These are phyloP conservation scores for Paecilomyces sp. DNA, from an alignment of 2,329 filamentous ascomycete species.

Conservation along the genomic window DNA sequence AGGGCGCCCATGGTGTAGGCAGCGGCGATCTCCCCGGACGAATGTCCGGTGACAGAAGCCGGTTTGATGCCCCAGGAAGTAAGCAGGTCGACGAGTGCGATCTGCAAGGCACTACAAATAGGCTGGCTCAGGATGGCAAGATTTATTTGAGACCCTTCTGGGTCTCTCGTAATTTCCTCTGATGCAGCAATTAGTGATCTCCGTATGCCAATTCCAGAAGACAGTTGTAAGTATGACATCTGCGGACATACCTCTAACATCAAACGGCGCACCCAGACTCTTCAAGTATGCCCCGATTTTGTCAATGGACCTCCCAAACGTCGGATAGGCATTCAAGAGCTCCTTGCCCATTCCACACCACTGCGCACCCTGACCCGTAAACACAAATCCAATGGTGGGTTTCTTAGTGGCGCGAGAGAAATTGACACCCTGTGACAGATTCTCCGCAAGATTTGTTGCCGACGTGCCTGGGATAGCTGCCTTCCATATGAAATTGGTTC, in stretches of 20 bases:
- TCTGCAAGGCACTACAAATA: conserved; percentile 13
- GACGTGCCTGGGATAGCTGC: neutral
- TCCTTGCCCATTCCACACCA: conserved; percentile 12
- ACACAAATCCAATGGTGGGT: conserved; percentile 3
- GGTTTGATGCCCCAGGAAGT: conserved; percentile 7
- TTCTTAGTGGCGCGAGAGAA: neutral
- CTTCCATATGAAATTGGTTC: neutral
- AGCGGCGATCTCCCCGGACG: conserved; percentile 20
- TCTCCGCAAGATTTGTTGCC: too few relatives aligned
- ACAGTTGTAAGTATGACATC: too few relatives aligned
- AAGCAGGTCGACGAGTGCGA: conserved; percentile 15
- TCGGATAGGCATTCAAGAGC: conserved; percentile 4
- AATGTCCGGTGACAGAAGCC: conserved; percentile 15
- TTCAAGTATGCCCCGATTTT: conserved; percentile 4
- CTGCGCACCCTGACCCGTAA: conserved; percentile 15
- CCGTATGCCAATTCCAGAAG: neutral
- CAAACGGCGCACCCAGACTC: conserved; percentile 3
- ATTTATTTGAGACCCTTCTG: conserved; percentile 12
- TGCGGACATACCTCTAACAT: conserved; percentile 3
- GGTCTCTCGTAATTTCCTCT: conserved; percentile 15
- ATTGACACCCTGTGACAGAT: too few relatives aligned
- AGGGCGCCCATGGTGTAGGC: conserved; percentile 14
- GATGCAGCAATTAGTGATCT: neutral
- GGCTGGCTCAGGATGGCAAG: conserved; percentile 5
- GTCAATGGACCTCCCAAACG: conserved; percentile 6